phyloP scores from a whole-genome alignment of 768 basidiomycete species.

The Podaxis sp. region DNA sequence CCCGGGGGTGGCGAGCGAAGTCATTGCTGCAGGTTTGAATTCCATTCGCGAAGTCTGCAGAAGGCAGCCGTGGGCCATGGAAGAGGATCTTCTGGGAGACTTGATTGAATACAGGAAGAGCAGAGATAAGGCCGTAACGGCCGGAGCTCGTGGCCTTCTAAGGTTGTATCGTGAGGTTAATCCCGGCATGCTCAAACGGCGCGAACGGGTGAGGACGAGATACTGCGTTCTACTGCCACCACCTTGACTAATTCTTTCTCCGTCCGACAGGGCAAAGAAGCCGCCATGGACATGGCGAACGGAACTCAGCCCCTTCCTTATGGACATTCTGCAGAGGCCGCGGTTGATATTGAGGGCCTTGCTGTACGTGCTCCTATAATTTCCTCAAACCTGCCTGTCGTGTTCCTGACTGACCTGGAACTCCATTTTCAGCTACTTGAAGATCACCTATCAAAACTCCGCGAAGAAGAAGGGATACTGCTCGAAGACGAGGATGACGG shows the following conservation, averaged over 20 bases:
- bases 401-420: conserved; percentile 2
- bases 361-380: conserved; percentile 49
- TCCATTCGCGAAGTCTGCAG: conserved; percentile 93
- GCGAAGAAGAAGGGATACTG: conserved; percentile 58
- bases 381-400: neutral
- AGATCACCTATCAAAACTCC: conserved; percentile 75
- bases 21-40: conserved; percentile 96
- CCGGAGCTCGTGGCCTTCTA: conserved; percentile 85
- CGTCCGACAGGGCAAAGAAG: conserved; percentile 79
- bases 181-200: conserved; percentile 84
- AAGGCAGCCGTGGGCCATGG: conserved; percentile 96
- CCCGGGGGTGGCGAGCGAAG: conserved; percentile 93
- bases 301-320: conserved; percentile 75
- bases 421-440: conserved; percentile 67
- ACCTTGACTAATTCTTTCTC: neutral
- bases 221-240: neutral
- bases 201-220: conserved; percentile 66
- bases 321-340: conserved; percentile 74
- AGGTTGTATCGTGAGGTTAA: conserved; percentile 96
- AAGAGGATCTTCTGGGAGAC: conserved; percentile 90
- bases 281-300: conserved; percentile 69
- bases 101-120: conserved; percentile 95
- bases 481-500: conserved; percentile 55
- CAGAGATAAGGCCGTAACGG: conserved; percentile 88
- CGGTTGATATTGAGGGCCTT: conserved; percentile 88